A percentile compares a stretch with the other conserved stretches of the same genome.
These are phyloP conservation scores for Rhododendron ferrugineum DNA, from an alignment of 148 eudicot genomes.

Conservation along the genomic window DNA sequence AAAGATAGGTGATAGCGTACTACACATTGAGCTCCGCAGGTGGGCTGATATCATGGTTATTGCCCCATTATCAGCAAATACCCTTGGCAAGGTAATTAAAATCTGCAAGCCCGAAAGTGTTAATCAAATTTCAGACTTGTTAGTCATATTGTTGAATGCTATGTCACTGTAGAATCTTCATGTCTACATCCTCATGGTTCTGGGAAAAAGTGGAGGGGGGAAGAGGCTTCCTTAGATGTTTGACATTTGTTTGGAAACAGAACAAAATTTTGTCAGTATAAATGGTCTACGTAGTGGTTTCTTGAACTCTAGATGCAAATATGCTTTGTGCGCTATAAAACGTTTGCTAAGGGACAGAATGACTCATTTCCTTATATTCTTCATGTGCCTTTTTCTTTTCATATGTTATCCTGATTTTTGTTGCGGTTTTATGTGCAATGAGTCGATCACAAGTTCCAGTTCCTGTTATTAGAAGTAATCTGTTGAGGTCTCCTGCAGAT, in stretches of 20 bases:
- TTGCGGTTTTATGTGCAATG: not conserved
- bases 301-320: not conserved
- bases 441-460: not conserved
- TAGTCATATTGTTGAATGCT: not conserved
- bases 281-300: not conserved
- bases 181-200: not conserved
- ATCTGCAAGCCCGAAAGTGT: not conserved
- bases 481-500: not conserved
- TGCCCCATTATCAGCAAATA: constrained; percentile 92
- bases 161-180: not conserved
- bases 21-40: constrained; percentile 84
- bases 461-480: no score
- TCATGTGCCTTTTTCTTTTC: not conserved
- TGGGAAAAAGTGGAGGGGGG: not conserved
- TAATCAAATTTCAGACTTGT: not conserved
- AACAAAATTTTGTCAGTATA: not conserved
- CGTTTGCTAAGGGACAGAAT: not conserved
- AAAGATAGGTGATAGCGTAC: constrained; percentile 76
- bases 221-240: not conserved
- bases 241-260: not conserved
- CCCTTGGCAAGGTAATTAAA: constrained; percentile 73
- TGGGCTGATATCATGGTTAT: constrained; percentile 99
- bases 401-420: not conserved
- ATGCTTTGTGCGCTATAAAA: not conserved
- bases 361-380: not conserved